These are phyloP conservation scores for Populus hybrid DNA, from an alignment of 441 rosid genomes.

Conservation along the genomic window DNA sequence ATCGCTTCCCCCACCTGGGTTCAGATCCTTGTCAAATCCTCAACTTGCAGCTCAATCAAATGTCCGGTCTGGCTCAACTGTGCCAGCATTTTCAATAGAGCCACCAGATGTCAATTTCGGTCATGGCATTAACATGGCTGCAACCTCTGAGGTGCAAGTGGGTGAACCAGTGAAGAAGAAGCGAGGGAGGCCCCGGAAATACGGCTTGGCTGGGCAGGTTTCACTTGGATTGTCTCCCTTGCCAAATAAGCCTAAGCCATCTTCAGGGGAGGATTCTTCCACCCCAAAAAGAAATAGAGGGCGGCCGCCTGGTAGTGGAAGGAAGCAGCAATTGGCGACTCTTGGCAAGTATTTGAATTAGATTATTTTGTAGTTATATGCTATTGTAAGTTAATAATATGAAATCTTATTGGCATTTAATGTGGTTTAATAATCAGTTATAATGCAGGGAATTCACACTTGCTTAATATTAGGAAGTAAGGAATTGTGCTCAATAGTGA, in stretches of 20 bases:
- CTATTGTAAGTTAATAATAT: background rate
- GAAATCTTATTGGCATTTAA: background rate
- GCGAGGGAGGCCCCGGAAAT: slow-evolving; percentile 96
- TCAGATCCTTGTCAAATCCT: slow-evolving; percentile 56
- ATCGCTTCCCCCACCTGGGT: slow-evolving; percentile 54
- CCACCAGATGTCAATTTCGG: slow-evolving; percentile 53
- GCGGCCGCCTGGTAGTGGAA: slow-evolving; percentile 93
- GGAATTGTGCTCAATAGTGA: background rate
- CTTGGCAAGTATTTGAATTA: slow-evolving; percentile 54
- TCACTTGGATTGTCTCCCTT: slow-evolving; percentile 80
- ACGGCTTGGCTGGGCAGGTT: slow-evolving; percentile 85
- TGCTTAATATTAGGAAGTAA: background rate
- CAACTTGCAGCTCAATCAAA: slow-evolving; percentile 47
- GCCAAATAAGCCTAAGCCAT: slow-evolving; percentile 48
- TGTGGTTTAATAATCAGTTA: background rate
- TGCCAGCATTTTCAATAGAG: slow-evolving; percentile 53
- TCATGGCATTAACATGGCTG: slow-evolving; percentile 54
- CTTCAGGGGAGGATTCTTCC: slow-evolving; percentile 52
- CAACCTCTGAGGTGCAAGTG: slow-evolving; percentile 46
- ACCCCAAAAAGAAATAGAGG: slow-evolving; percentile 68
- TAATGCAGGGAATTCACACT: background rate
- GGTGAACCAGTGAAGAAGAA: slow-evolving; percentile 81
- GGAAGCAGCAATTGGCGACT: slow-evolving; percentile 90
- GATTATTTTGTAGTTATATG: slow-evolving; percentile 10
- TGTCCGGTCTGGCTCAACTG: slow-evolving; percentile 34